Percentiles rank a stretch among this genome's conserved stretches.
These are phyloP conservation scores for Medicago ruthenica DNA, from an alignment of 306 rosid species.

Conservation along the genomic window DNA sequence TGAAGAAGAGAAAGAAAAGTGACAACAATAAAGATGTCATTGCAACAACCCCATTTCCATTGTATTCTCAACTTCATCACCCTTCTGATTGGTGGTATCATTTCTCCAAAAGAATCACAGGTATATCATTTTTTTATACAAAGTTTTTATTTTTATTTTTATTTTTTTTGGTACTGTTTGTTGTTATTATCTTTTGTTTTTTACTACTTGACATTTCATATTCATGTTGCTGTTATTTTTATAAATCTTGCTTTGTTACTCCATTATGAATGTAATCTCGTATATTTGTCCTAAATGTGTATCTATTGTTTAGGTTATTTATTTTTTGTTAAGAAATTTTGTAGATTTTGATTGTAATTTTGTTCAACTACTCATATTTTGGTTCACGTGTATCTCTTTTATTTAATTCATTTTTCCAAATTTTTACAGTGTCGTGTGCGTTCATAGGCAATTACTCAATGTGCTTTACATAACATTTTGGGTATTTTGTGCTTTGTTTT, in stretches of 20 bases:
- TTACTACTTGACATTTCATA: not conserved
- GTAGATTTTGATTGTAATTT: conserved; percentile 11
- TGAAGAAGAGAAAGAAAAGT: conserved; percentile 72
- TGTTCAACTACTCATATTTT: conserved; percentile 7
- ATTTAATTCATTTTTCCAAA: no score
- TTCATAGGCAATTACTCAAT: not conserved
- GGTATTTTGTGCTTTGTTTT: conserved; percentile 6
- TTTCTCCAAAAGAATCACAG: conserved; percentile 78
- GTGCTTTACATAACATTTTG: not conserved
- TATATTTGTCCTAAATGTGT: conserved; percentile 30
- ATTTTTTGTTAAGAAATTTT: conserved; percentile 2
- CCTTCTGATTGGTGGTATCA: conserved; percentile 89
- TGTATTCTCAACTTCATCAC: conserved; percentile 53
- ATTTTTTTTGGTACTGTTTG: not conserved
- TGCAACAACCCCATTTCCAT: conserved; percentile 43
- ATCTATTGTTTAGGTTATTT: conserved; percentile 16
- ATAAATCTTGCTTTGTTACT: not conserved
- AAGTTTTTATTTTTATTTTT: not conserved
- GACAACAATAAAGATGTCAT: conserved; percentile 65
- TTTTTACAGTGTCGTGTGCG: no score
- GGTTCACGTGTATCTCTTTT: not conserved
- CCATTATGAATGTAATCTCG: not conserved
- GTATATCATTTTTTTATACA: conserved; percentile 35
- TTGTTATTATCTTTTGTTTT: not conserved
- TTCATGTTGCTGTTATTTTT: conserved; percentile 15